A percentile compares a stretch with the other conserved stretches of the same genome.
Evolutionary conservation across 73 alveolate species (phyloP).

Genomic region (Effrenium voratum): DNA sequence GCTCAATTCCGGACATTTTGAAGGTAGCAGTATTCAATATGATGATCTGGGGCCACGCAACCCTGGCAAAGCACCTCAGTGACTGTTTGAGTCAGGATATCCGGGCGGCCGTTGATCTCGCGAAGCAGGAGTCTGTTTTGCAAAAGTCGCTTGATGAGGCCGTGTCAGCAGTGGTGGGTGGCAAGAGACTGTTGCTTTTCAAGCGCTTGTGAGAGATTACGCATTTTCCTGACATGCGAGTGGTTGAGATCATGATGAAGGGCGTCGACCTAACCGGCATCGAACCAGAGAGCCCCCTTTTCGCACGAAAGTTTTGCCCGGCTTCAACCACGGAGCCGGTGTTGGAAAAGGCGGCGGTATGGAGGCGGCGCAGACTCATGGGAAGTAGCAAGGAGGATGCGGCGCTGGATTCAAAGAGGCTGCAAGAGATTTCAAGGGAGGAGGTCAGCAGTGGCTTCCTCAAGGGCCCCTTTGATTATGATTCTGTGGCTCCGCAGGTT

Average conservation of each 20-base stretch:
- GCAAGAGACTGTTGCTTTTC: not conserved
- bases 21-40: no score
- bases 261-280: not conserved
- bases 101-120: no score
- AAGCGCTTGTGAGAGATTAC: not conserved
- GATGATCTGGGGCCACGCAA: not conserved
- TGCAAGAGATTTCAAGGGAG: not conserved
- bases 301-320: not conserved
- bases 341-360: not conserved
- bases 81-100: no score
- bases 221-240: not conserved
- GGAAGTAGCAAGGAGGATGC: not conserved
- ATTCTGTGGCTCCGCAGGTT: not conserved
- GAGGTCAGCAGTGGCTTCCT: slow-evolving; percentile 4
- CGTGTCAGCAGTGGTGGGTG: not conserved
- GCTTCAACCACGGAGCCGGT: not conserved
- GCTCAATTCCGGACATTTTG: no score
- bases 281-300: not conserved
- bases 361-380: not conserved
- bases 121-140: not conserved
- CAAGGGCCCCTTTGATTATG: not conserved
- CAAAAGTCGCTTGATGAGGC: not conserved
- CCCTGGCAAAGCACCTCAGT: no score
- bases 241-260: not conserved
- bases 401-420: not conserved